Percentiles rank a stretch among this genome's conserved stretches.
phyloP scores from a whole-genome alignment of 805 yeast species.

The Clavispora carvajalis region DNA sequence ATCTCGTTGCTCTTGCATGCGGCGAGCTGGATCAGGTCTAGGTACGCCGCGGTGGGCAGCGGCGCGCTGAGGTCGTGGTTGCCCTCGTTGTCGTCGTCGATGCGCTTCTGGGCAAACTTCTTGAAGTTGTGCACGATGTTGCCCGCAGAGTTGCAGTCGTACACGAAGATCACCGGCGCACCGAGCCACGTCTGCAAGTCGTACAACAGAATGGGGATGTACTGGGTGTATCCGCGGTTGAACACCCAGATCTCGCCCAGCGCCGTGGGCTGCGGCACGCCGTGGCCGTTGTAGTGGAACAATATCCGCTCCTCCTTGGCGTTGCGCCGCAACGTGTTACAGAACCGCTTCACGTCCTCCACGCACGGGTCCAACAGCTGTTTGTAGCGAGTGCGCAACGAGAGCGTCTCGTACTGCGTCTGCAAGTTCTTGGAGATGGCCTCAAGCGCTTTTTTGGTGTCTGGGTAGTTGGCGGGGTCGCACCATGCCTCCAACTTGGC shows the following conservation, averaged over 20 bases:
- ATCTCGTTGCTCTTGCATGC: constrained; percentile 85
- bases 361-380: constrained; percentile 92
- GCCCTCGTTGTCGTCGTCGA: constrained; percentile 75
- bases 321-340: constrained; percentile 79
- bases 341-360: constrained; percentile 88
- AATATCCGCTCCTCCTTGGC: constrained; percentile 91
- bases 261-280: constrained; percentile 95
- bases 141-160: constrained; percentile 93
- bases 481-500: constrained; percentile 92
- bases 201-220: constrained; percentile 91
- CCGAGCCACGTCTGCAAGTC: constrained; percentile 97
- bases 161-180: constrained; percentile 93
- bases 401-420: constrained; percentile 81
- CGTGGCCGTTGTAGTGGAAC: constrained; percentile 97
- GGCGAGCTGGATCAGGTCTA: constrained; percentile 88
- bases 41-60: constrained; percentile 62
- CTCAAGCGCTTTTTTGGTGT: constrained; percentile 86
- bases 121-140: constrained; percentile 86
- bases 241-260: constrained; percentile 98
- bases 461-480: constrained; percentile 77
- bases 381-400: constrained; percentile 82
- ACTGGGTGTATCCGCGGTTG: constrained; percentile 94
- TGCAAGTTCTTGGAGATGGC: constrained; percentile 86
- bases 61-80: constrained; percentile 48
- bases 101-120: constrained; percentile 82